Conservation (phyloP, 2,329 filamentous ascomycete genomes). For the Phaeosphaeria sp. region DNA sequence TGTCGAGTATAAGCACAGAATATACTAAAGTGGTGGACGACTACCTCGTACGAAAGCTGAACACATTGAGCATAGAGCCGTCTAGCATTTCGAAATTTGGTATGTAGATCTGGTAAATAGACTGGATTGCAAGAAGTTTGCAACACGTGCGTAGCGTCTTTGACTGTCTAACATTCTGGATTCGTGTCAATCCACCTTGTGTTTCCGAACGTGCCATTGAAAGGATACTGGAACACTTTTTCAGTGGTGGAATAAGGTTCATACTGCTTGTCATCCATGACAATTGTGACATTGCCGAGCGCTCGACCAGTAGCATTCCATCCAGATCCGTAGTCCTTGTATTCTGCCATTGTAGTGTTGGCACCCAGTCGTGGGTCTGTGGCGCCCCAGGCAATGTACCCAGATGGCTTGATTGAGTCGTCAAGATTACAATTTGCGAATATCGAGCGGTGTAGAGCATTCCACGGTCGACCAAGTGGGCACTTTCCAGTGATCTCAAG, state of each 20-base stretch:
- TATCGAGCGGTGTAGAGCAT: conserved; percentile 63
- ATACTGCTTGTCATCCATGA: conserved; percentile 52
- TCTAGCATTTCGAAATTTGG: too few species aligned
- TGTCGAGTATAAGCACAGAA: too few species aligned
- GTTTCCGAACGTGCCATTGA: conserved; percentile 52
- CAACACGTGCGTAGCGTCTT: too few species aligned
- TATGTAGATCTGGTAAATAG: too few species aligned
- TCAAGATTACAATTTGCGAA: conserved; percentile 65
- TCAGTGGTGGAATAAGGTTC: conserved; percentile 28
- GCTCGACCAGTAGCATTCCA: conserved; percentile 58
- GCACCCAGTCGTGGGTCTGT: conserved; percentile 48
- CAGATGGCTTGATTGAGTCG: conserved; percentile 58
- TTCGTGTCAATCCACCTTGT: conserved; percentile 57
- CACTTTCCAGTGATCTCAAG: conserved; percentile 54
- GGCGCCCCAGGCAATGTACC: conserved; percentile 63
- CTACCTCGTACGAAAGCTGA: too few species aligned
- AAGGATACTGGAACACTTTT: conserved; percentile 45
- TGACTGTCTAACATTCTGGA: conserved; percentile 10
- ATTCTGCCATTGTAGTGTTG: conserved; percentile 65
- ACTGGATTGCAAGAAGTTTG: too few species aligned
- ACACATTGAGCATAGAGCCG: too few species aligned
- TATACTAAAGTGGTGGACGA: too few species aligned
- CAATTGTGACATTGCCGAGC: conserved; percentile 52
- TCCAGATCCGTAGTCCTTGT: conserved; percentile 60
- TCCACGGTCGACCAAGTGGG: conserved; percentile 69